Evolutionary conservation across 2,329 filamentous ascomycete species (phyloP), one percentile per base, ranked within the genome.

Genomic region (Cyclaneusma minus): DNA sequence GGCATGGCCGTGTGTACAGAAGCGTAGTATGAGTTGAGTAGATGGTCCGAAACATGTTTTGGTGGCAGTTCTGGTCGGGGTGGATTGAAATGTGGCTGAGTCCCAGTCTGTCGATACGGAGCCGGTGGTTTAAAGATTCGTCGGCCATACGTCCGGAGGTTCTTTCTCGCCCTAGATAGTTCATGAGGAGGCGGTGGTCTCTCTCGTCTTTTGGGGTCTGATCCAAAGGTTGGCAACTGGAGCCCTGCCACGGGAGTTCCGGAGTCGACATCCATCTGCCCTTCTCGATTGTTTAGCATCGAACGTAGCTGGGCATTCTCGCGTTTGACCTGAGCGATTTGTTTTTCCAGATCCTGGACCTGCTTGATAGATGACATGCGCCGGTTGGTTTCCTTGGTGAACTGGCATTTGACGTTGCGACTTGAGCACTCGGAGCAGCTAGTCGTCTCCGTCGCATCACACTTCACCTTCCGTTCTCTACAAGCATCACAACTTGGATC

Each of bases 331-430:
- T 76, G 67, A 24, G 78, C 68, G 43, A 94, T 69, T 52, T 94
- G 85, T 51, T 83, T 89, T 54, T 95, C 87, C 14, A 98, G 62
- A 49, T 98, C 89, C 53, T 95, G 89, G 8, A 95, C 81, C 59
- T 94, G 89, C 68, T 95, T 98, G 56, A 95, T 95, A 2, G 87
- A 95, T 11, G 89, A 95, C 89, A 98, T 98, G 35, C 89, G 73
- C 32, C 89, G 69, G 50, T 98, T 98, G 8, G 89, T 98, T 54
- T 98, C 89, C 55, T 98, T 98, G 25, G 89, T 98, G 49, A 98
- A 98, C 47, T 95, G 87, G 48, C 89, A 98, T 51, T 91, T 92
- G 37, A 95, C 87, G 47, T 87, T 91, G 37, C 89, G 76, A 49
- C 85, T 94, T 4, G 83, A 89, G 55, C 89, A 98, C 54, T 98